Conservation (phyloP, 1,284 basidiomycete genomes). For the Exsudoporus floridanus region DNA sequence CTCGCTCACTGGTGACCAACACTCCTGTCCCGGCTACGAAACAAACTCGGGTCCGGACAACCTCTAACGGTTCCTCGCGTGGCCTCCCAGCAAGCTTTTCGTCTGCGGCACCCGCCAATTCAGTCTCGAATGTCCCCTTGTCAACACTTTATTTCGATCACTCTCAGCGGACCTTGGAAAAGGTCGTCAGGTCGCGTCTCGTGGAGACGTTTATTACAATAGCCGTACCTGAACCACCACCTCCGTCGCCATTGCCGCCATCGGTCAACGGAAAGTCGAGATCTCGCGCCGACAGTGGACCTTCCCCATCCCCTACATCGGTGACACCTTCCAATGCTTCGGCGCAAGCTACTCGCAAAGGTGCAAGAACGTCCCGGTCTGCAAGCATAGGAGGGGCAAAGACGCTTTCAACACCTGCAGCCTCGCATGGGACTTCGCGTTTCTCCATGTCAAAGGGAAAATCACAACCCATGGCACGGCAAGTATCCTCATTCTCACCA, state of each 20-base stretch:
- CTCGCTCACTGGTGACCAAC: conserved; percentile 20
- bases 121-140: conserved; percentile 16
- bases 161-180: conserved; percentile 67
- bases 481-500: conserved; percentile 17
- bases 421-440: conserved; percentile 10
- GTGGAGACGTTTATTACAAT: conserved; percentile 79
- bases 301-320: conserved; percentile 8
- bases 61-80: conserved; percentile 49
- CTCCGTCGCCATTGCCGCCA: conserved; percentile 14
- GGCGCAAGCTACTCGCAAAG: conserved; percentile 15
- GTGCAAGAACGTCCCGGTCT: conserved; percentile 8
- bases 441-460: conserved; percentile 17
- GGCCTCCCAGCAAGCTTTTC: conserved; percentile 20
- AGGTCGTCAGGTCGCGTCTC: conserved; percentile 66
- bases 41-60: conserved; percentile 47
- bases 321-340: conserved; percentile 1
- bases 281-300: conserved; percentile 29
- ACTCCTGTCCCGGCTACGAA: conserved; percentile 34
- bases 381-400: conserved; percentile 21
- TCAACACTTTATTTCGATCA: conserved; percentile 48
- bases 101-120: conserved; percentile 9
- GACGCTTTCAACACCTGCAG: conserved; percentile 4
- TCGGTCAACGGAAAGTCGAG: conserved; percentile 21
- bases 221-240: conserved; percentile 35
- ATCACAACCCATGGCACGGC: conserved; percentile 18